Percentiles rank a stretch among this genome's conserved stretches.
Conservation (phyloP, 164 flowering plant genomes). For the Piper longum region DNA sequence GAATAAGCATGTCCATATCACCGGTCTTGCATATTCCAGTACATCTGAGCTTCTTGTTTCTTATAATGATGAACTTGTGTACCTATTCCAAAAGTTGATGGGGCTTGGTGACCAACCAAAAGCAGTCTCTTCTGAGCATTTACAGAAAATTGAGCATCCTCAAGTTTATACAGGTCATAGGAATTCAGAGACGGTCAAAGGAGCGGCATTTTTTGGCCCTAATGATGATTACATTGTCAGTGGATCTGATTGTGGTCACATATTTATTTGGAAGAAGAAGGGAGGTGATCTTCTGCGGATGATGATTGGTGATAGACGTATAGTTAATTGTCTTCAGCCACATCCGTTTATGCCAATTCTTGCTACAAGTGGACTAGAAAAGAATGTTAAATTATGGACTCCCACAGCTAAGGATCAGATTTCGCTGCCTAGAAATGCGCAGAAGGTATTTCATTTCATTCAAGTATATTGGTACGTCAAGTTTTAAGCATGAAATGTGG, state of each 20-base stretch:
- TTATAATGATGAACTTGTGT: constrained; percentile 63
- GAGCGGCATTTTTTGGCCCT: constrained; percentile 68
- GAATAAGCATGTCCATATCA: constrained; percentile 32
- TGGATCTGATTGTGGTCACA: constrained; percentile 74
- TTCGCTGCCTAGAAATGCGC: constrained; percentile 35
- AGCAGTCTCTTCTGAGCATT: constrained; percentile 16
- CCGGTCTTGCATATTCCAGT: constrained; percentile 53
- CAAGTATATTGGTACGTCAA: background rate
- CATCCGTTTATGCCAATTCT: constrained; percentile 49
- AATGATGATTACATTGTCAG: constrained; percentile 52
- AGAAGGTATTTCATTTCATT: constrained; percentile 24
- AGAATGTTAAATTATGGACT: constrained; percentile 47
- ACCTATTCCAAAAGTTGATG: constrained; percentile 50
- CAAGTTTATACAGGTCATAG: constrained; percentile 55
- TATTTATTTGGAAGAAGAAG: constrained; percentile 64
- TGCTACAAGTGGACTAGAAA: constrained; percentile 58
- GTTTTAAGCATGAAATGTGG: background rate
- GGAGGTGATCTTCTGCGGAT: constrained; percentile 40
- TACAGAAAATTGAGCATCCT: constrained; percentile 22
- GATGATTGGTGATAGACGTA: constrained; percentile 38
- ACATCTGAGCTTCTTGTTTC: constrained; percentile 57
- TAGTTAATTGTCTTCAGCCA: constrained; percentile 53
- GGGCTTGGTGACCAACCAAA: constrained; percentile 42
- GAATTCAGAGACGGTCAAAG: constrained; percentile 52
- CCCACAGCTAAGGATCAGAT: constrained; percentile 23